These are phyloP conservation scores for Coelastrella sp. DNA, from an alignment of 139 green algal genomes.

Conservation along the genomic window DNA sequence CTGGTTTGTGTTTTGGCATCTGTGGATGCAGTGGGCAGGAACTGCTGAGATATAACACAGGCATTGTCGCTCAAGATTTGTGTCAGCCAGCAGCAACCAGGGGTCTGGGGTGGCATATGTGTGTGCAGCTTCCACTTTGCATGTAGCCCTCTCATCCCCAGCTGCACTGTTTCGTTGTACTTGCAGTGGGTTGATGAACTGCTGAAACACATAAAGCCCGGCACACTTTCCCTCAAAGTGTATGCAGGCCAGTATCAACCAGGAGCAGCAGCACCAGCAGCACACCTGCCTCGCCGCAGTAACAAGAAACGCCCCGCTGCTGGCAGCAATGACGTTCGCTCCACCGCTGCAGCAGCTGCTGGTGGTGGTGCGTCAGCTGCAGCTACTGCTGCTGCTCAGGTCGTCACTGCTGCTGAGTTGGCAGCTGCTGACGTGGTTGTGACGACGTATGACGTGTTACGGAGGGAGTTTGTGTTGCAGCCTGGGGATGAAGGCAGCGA, in stretches of 20 bases:
- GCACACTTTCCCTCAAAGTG: conserved; percentile 70
- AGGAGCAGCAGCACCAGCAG: background rate
- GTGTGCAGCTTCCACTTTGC: background rate
- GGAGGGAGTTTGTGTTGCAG: conserved; percentile 78
- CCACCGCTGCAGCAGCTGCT: conserved; percentile 2
- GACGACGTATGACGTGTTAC: conserved; percentile 93
- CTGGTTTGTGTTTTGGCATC: too few species aligned
- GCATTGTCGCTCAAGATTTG: too few species aligned
- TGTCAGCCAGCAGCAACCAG: too few species aligned
- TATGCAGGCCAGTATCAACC: conserved; percentile 76
- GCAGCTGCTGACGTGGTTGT: conserved; percentile 92
- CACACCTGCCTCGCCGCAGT: background rate
- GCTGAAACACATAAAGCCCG: conserved; percentile 58
- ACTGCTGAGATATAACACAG: too few species aligned
- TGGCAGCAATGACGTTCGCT: background rate
- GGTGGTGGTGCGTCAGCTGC: conserved; percentile 13
- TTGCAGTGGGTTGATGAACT: conserved; percentile 88
- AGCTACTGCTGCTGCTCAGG: conserved; percentile 8
- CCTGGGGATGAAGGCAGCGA: conserved; percentile 32
- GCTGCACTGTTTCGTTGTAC: background rate
- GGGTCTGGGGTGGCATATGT: background rate
- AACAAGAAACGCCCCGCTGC: background rate
- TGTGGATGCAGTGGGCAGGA: too few species aligned
- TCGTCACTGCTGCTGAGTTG: conserved; percentile 78
- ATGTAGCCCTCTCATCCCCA: background rate